Evolutionary conservation across 768 basidiomycete species (phyloP), one percentile per base, ranked within the genome.

Genomic region (Trametes maxima): DNA sequence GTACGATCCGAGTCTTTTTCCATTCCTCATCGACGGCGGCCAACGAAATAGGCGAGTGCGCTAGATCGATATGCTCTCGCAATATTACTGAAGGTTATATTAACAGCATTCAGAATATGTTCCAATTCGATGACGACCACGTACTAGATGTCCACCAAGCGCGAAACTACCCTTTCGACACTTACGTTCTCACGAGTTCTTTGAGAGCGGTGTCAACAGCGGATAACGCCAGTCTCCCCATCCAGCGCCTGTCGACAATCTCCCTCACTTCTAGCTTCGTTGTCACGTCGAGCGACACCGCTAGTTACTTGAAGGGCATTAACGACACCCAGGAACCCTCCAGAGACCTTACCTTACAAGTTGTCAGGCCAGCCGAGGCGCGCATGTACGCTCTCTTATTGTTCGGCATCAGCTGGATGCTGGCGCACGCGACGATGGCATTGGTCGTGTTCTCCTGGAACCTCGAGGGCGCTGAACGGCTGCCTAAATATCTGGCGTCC

Each of bases 61-160:
- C 10, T n/a, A 25, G 42, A 24, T 47, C 5, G 19, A 17, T 4
- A 55, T 35, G 17, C 28, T 10, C 13, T 44, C 37, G 37, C 19
- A 4, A 25, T 42, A 5, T 13, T 14, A 1, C 49, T 5, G 59
- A 17, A 42, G 12, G 28, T 33, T 28, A 3, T 16, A n/a, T 52
- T 12, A 4, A 17, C 55, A 86, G 84, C 40, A 79, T 85, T 24
- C 81, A 84, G 66, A 82, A 79, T 60, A 74, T 84, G 13, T 79
- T 80, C 35, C 83, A 82, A 65, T 86, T 86, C 63, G 81, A 84
- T 65, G 83, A 79, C 54, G 80, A 82, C 62, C 80, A 85, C 67
- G 78, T 79, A 37, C 76, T 85, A 24, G 82, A 86, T 60, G 82
- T 83, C 12, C 82, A 83, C 59, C 71, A 80, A 69, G 80, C 81